Percentiles rank a stretch among this genome's conserved stretches.
These are phyloP conservation scores for Yarrowia deformans DNA, from an alignment of 805 yeast genomes.

Conservation along the genomic window DNA sequence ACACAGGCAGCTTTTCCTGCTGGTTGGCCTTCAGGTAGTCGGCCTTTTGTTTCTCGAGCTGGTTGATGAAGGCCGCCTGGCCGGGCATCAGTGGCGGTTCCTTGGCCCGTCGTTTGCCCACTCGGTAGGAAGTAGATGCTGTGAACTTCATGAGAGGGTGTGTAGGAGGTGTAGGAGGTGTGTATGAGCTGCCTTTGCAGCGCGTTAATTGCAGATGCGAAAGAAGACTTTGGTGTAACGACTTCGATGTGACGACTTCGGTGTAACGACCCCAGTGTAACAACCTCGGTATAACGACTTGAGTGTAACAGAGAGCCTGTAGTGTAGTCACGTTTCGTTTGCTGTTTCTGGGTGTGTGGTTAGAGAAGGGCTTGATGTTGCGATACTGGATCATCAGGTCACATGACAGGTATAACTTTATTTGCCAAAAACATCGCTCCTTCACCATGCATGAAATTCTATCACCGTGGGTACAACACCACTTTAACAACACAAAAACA, in stretches of 20 bases:
- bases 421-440: background rate
- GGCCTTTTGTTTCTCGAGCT: conserved; percentile 26
- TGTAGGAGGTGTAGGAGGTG: background rate
- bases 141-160: conserved; percentile 21
- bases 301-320: no score
- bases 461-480: conserved; percentile 16
- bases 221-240: no score
- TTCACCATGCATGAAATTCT: conserved; percentile 13
- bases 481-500: background rate
- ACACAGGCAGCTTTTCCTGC: conserved; percentile 18
- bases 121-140: conserved; percentile 18
- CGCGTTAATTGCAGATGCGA: no score
- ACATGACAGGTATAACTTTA: background rate
- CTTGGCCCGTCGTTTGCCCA: conserved; percentile 28
- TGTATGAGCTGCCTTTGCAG: no score
- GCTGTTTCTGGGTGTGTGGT: background rate
- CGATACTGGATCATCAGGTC: background rate
- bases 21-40: conserved; percentile 9
- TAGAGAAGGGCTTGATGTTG: no score
- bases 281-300: no score
- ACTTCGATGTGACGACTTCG: no score
- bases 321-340: no score
- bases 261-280: no score
- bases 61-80: conserved; percentile 31
- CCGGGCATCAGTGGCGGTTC: conserved; percentile 35